Evolutionary conservation across 2,329 filamentous ascomycete genomes (phyloP), one percentile per base, ranked within the genome.

Genomic region (Trichoderma asperellum): DNA sequence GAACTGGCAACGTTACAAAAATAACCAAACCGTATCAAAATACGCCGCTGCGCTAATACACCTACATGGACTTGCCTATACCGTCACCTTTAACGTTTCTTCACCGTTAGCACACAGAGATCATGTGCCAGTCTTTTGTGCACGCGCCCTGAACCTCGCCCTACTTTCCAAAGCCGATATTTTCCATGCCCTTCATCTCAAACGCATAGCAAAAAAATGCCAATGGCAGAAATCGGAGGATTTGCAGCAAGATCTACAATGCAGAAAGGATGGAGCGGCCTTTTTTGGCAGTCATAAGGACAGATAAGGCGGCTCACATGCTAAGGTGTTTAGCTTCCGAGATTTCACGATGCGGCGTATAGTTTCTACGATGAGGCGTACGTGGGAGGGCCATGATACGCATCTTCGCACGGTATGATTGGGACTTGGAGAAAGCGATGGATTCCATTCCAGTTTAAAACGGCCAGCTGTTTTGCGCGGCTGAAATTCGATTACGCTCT

Each of bases 101-200:
- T 52, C 29, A 43, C 40, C 40, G 40, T 43, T 64, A 52, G 61
- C 61, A 55, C 47, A 21, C 24, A 21, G 8, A 64, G 61, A 64
- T 64, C 49, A 64, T 64, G 61, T 52, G 49, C 32, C 49, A 43
- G 14, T 14, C 4, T 49, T 49, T 49, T 49, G 47, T 24, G n/a
- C 47, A 49, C 47, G 47, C 47, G n/a, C 47, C 47, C 47, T 43
- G 47, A 24, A 24, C 12, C 47, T 49, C n/a, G n/a, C 21, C 47
- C 47, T 49, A 11, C 47, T 24, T 43, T 43, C 18, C 47, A 49
- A 49, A 49, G 47, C 47, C n/a, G 47, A 24, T 6, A 24, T 12
- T 49, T 49, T 14, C 47, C 47, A 49, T 11, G 43, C 18, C 40
- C 16, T 8, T 8, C 10, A 24, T 49, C 47, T 49, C 11, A 24